These are phyloP conservation scores for Pilatotrama ljubarskyi DNA, from an alignment of 768 basidiomycete genomes.

Conservation along the genomic window DNA sequence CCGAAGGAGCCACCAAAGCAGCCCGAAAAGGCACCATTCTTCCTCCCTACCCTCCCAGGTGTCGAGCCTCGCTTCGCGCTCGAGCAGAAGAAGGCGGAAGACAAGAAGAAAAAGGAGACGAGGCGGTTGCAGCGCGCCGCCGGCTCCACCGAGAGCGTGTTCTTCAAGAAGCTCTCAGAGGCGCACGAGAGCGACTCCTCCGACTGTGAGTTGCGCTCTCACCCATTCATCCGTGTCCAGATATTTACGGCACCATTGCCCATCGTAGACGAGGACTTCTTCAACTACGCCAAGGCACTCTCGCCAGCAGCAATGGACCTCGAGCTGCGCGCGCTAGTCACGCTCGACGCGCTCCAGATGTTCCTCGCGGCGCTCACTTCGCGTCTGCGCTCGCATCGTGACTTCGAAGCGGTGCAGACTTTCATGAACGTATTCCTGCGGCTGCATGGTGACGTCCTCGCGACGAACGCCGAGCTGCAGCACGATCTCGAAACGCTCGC, in stretches of 20 bases:
- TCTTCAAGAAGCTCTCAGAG: slow-evolving; percentile 65
- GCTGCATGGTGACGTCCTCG: slow-evolving; percentile 79
- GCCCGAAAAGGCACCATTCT: slow-evolving; percentile 95
- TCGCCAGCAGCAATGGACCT: slow-evolving; percentile 91
- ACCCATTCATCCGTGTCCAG: background rate
- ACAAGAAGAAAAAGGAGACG: slow-evolving; percentile 44
- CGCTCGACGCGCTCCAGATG: slow-evolving; percentile 56
- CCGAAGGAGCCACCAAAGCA: slow-evolving; percentile 95
- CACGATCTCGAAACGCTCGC: slow-evolving; percentile 57
- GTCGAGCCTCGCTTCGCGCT: slow-evolving; percentile 81
- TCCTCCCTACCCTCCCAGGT: slow-evolving; percentile 89
- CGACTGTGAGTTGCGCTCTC: slow-evolving; percentile 53
- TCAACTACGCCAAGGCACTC: slow-evolving; percentile 79
- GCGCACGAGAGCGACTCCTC: slow-evolving; percentile 47
- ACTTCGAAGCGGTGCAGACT: slow-evolving; percentile 95
- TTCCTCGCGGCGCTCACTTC: slow-evolving; percentile 76
- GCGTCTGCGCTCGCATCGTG: slow-evolving; percentile 75
- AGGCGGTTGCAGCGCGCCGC: slow-evolving; percentile 54
- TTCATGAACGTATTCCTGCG: slow-evolving; percentile 82
- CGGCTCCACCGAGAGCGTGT: slow-evolving; percentile 61
- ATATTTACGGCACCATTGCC: too few species aligned
- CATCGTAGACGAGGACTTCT: slow-evolving; percentile 74
- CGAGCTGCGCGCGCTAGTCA: slow-evolving; percentile 78
- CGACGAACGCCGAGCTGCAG: slow-evolving; percentile 67
- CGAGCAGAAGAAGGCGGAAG: slow-evolving; percentile 39